Conservation (phyloP, 2,329 filamentous ascomycete genomes). For the Fusarium miscanthi region DNA sequence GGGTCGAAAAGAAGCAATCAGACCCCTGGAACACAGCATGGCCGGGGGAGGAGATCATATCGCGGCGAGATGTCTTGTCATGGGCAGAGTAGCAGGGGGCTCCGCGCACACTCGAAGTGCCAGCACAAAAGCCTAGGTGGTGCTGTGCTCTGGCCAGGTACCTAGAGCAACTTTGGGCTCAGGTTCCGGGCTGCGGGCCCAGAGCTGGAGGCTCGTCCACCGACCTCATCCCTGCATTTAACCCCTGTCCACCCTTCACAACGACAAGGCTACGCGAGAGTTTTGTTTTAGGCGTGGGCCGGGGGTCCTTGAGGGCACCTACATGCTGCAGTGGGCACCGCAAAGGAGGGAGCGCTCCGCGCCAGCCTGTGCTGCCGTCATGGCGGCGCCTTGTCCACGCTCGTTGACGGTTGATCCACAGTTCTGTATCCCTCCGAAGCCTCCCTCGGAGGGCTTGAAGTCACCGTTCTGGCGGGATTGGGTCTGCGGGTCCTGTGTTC, state of each 20-base stretch:
- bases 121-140: slow-evolving; percentile 4
- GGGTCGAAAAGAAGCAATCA: slow-evolving; percentile 44
- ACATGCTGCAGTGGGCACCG: neutral
- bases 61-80: slow-evolving; percentile 31
- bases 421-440: slow-evolving; percentile 37
- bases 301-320: slow-evolving; percentile 17
- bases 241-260: slow-evolving; percentile 37
- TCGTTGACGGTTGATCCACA: slow-evolving; percentile 22
- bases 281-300: slow-evolving; percentile 41
- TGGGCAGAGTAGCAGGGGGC: slow-evolving; percentile 31
- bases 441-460: slow-evolving; percentile 38
- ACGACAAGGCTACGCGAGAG: slow-evolving; percentile 44
- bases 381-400: slow-evolving; percentile 45
- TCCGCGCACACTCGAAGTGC: slow-evolving; percentile 18
- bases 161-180: slow-evolving; percentile 41
- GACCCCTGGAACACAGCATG: slow-evolving; percentile 42
- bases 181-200: slow-evolving; percentile 30
- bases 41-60: slow-evolving; percentile 41
- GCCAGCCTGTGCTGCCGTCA: slow-evolving; percentile 45
- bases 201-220: slow-evolving; percentile 32
- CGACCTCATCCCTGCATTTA: slow-evolving; percentile 36
- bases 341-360: slow-evolving; percentile 35
- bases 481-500: slow-evolving; percentile 21
- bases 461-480: slow-evolving; percentile 37
- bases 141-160: slow-evolving; percentile 38